These are phyloP conservation scores for Xerocomus nothofagi DNA, from an alignment of 1,284 basidiomycete genomes.

Conservation along the genomic window DNA sequence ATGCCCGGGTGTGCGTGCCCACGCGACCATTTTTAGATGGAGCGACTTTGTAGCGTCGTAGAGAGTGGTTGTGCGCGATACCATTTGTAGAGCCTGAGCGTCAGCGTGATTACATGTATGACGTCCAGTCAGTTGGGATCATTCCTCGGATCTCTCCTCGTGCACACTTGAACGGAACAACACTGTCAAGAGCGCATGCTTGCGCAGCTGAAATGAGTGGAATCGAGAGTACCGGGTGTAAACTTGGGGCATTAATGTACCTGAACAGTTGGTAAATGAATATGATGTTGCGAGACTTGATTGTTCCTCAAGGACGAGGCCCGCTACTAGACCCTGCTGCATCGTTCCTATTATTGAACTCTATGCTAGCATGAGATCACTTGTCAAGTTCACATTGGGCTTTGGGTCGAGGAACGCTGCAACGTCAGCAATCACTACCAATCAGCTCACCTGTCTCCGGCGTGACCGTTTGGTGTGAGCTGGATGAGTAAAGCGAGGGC, in stretches of 20 bases:
- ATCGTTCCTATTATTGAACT: too few relatives aligned
- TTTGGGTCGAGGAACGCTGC: too few relatives aligned
- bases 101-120: background rate
- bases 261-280: background rate
- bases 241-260: background rate
- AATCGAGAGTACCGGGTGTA: background rate
- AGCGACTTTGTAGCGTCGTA: background rate
- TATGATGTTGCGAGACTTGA: too few relatives aligned
- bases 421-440: too few relatives aligned
- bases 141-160: background rate
- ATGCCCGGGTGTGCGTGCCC: slow-evolving; percentile 15
- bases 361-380: too few relatives aligned
- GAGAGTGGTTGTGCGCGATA: background rate
- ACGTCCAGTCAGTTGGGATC: background rate
- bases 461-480: too few relatives aligned
- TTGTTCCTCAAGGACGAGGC: too few relatives aligned
- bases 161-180: background rate
- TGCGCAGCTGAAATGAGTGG: background rate
- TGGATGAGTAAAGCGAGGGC: too few relatives aligned
- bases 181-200: background rate
- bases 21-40: background rate
- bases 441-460: too few relatives aligned
- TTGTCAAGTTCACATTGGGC: too few relatives aligned
- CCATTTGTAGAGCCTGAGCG: background rate
- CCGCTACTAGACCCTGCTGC: too few relatives aligned